Conservation (phyloP, 2,329 filamentous ascomycete species). For the Hymenoscyphus infarciens region DNA sequence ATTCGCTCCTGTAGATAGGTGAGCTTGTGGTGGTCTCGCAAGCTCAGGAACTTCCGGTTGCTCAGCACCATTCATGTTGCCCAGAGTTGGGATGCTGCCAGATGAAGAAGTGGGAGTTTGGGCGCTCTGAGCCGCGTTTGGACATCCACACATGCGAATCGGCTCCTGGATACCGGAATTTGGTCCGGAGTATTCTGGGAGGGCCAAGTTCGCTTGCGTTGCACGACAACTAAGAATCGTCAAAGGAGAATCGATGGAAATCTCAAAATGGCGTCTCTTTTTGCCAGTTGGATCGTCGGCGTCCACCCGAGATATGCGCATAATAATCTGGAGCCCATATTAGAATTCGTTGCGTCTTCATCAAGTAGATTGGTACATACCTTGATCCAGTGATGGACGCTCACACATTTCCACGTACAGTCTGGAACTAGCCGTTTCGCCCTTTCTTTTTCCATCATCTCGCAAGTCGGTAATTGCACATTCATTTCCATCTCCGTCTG, state of each 20-base stretch:
- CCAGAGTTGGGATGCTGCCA: conserved; percentile 44
- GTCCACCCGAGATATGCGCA: conserved; percentile 69
- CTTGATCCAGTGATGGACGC: conserved; percentile 78
- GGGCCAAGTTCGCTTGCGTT: conserved; percentile 65
- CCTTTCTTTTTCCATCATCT: conserved; percentile 61
- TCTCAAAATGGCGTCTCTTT: conserved; percentile 71
- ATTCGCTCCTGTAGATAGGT: conserved; percentile 34
- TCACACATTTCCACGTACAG: conserved; percentile 69
- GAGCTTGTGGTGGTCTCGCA: conserved; percentile 47
- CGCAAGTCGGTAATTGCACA: conserved; percentile 68
- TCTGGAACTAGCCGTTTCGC: conserved; percentile 63
- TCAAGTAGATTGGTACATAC: conserved; percentile 39
- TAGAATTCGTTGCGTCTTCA: background rate
- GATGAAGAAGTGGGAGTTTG: conserved; percentile 38
- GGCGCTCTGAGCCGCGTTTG: conserved; percentile 48
- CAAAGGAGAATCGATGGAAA: conserved; percentile 74
- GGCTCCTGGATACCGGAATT: conserved; percentile 39
- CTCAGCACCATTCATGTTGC: conserved; percentile 34
- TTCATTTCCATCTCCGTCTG: conserved; percentile 75
- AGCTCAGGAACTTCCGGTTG: conserved; percentile 34
- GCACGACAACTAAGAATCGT: conserved; percentile 71
- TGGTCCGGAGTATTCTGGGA: conserved; percentile 62
- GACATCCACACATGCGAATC: conserved; percentile 57
- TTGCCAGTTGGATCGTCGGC: conserved; percentile 50
- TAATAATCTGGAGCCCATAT: conserved; percentile 55